These are phyloP conservation scores for Pseudogymnoascus sp. DNA, from an alignment of 2,329 filamentous ascomycete genomes.

Conservation along the genomic window DNA sequence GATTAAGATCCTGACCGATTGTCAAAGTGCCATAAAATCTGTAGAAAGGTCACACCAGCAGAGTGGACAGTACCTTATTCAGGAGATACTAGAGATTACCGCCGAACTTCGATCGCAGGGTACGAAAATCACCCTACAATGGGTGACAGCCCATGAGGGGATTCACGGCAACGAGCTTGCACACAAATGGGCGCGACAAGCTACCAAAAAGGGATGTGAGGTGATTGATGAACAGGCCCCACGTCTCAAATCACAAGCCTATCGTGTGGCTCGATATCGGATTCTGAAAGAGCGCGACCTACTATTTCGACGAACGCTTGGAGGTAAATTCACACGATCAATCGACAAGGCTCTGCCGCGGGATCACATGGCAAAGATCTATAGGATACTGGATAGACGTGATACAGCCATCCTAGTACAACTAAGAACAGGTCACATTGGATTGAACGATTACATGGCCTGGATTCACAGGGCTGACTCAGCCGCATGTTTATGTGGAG, in stretches of 20 bases:
- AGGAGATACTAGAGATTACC: conserved; percentile 1
- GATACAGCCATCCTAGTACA: not conserved
- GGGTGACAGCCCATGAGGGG: not conserved
- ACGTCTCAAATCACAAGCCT: conserved; percentile 2
- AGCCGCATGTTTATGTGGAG: not conserved
- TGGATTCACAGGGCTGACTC: not conserved
- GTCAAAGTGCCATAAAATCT: no score
- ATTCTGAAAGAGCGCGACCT: not conserved
- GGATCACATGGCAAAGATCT: not conserved
- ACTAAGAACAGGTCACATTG: not conserved
- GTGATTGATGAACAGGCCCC: not conserved
- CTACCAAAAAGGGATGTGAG: conserved; percentile 12
- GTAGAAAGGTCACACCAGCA: not conserved
- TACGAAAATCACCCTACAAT: not conserved
- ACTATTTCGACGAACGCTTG: not conserved
- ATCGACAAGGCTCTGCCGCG: conserved; percentile 2
- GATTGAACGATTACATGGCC: not conserved
- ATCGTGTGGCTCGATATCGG: not conserved
- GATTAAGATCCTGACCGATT: no score
- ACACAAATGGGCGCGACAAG: conserved; percentile 5
- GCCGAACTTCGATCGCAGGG: not conserved
- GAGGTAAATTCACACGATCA: not conserved
- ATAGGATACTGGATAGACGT: not conserved
- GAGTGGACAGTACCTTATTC: conserved; percentile 3
- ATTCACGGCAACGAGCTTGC: conserved; percentile 1